Evolutionary conservation across 257 asterid genomes (phyloP), one percentile per base, ranked within the genome.

Genomic region (Solanum piurae): DNA sequence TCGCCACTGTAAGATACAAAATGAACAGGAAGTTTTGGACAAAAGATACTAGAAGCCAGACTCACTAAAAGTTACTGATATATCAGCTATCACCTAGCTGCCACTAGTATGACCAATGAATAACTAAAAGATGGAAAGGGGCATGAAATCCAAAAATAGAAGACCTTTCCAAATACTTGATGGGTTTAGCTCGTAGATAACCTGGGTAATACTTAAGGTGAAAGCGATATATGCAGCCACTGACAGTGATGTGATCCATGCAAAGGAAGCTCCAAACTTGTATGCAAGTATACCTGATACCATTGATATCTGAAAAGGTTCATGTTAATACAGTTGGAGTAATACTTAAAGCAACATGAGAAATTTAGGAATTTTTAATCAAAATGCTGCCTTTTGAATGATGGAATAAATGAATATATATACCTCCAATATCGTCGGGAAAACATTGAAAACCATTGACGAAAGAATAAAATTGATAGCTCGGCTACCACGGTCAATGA

Each of bases 201-300:
- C 99, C 99, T 95, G 98, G 85, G 99, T 97, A 88, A 95, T 92
- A 64, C 94, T 72, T 90, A 95, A 91, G 33, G 99, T 97, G 94
- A 95, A 97, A 87, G 93, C 93, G 77, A 95, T 88, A 91, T 97
- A 97, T 85, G 96, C 93, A 66, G 95, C 94, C 92, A 97, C 96
- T 52, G 99, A 95, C 87, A 95, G 88, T 86, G 98, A 93, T 77
- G 99, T 97, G 91, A 97, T 95, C 96, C 96, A 97, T 69, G 98
- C 99, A 94, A 97, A 95, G 80, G 98, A 95, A 75, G 98, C 98
- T 88, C 99, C 99, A 88, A 95, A 97, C 89, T 94, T 95, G 93
- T 97, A 97, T 87, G 98, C 99, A 89, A 97, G 99, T 87, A 97
- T 97, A 87, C 96, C 99, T 69, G 98, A 92, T 86, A 97, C 99